Base-by-base conservation (phyloP, 345 rosid species). In the Eucalyptus camaldulensis region DNA sequence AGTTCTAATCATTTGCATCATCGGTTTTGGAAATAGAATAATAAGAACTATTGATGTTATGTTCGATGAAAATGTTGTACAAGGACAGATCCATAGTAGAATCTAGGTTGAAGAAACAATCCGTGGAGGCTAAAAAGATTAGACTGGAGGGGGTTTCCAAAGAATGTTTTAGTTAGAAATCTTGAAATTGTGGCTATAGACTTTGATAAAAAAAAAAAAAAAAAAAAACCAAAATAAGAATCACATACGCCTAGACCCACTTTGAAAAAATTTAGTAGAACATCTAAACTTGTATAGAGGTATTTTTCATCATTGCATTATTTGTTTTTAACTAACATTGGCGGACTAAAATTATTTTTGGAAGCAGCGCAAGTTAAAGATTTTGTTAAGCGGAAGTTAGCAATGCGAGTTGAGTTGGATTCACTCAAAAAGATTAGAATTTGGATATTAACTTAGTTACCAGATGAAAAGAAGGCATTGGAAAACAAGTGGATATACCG, bases 221-320 rank as follows among this genome's bases (percentile, higher is more conserved):
- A 15, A 51, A 50, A 51, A 49, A 56, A 56, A 56, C 12, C 0
- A 56, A 22, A 56, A 56, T 29, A 56, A 56, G 13, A 56, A 22
- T 56, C 13, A 56, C 0, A 56, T 56, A 22, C 0, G 1, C 62
- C 13, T 8, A 0, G 3, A 56, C 3, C 62, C 62, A 56, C 62
- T 56, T 56, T 56, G 62, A 24, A 24, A 56, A 56, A 25, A 4
- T 56, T 24, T 56, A 56, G 62, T 24, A 56, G 7, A 25, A 24
- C 62, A 56, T 56, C 62, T 56, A 56, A 56, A 24, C 62, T 0
- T 10, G 13, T 56, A 10, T 24, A 56, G 27, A 56, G 29, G 62
- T 56, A 56, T 2, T 56, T 8, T 24, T 5, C 29, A 24, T 24
- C 62, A 56, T 56, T 56, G 29, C 29, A 56, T 24, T 24, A 56